Conservation (phyloP, 257 asterid genomes). For the Solanum neorickii region DNA sequence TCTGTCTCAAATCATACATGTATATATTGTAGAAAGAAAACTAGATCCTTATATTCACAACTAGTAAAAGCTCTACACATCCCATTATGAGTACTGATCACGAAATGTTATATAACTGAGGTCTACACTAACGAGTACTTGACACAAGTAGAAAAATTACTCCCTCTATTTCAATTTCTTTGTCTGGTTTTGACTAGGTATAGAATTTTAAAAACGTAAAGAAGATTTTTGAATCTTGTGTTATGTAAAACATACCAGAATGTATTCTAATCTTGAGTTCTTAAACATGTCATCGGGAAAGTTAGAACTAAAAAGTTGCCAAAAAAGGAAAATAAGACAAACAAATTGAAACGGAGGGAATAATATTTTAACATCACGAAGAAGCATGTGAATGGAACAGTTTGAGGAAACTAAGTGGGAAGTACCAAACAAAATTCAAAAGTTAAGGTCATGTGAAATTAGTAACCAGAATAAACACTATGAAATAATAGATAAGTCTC, state of each 20-base stretch:
- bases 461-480: not conserved
- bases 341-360: not conserved
- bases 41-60: not conserved
- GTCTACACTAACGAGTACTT: not conserved
- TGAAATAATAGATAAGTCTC: not conserved
- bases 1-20: not conserved
- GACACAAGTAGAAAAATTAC: not conserved
- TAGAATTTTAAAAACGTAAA: too few species aligned
- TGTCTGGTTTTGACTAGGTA: not conserved
- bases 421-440: not conserved
- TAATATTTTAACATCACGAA: not conserved
- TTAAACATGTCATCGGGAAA: not conserved
- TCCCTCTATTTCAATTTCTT: not conserved
- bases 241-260: too few species aligned
- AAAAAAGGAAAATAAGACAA: not conserved
- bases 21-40: not conserved
- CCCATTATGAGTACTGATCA: not conserved
- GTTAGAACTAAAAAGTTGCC: not conserved
- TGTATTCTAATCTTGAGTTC: not conserved
- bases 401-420: not conserved
- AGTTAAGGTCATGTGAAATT: not conserved
- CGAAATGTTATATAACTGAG: not conserved
- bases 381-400: not conserved
- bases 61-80: not conserved
- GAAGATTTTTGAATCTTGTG: not conserved